Conservation (phyloP, 2,329 filamentous ascomycete genomes). For the Taxawa tesnikishii region DNA sequence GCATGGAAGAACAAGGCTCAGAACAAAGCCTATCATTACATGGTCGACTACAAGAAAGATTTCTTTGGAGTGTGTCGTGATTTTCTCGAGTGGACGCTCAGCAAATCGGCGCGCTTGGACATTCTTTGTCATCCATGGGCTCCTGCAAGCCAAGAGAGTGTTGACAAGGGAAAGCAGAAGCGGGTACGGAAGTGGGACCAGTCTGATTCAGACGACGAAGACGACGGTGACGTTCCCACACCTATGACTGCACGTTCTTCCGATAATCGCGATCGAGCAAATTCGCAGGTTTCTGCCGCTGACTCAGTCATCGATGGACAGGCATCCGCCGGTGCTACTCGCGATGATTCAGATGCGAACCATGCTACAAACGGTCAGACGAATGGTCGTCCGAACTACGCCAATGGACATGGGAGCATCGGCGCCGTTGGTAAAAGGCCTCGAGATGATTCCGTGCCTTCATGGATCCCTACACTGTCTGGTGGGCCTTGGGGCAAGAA, state of each 20-base stretch:
- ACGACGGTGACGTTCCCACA: not conserved
- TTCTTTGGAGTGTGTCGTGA: constrained; percentile 7
- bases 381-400: not conserved
- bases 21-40: not conserved
- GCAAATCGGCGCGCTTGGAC: constrained; percentile 2
- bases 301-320: not conserved
- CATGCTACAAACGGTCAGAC: too few relatives aligned
- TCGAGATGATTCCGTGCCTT: not conserved
- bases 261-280: not conserved
- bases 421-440: not conserved
- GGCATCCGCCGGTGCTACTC: too few relatives aligned
- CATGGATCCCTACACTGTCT: constrained; percentile 4
- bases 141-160: not conserved
- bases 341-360: too few relatives aligned
- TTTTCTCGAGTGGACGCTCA: constrained; percentile 4
- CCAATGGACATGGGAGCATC: not conserved
- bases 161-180: not conserved
- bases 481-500: not conserved
- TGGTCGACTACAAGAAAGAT: constrained; percentile 5
- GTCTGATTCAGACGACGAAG: not conserved
- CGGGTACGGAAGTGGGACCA: not conserved
- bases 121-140: constrained; percentile 7
- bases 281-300: not conserved
- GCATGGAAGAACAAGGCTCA: not conserved
- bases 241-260: not conserved